A percentile compares a stretch with the other conserved stretches of the same genome.
phyloP scores from a whole-genome alignment of 257 asterid species.

The Solanum neorickii region DNA sequence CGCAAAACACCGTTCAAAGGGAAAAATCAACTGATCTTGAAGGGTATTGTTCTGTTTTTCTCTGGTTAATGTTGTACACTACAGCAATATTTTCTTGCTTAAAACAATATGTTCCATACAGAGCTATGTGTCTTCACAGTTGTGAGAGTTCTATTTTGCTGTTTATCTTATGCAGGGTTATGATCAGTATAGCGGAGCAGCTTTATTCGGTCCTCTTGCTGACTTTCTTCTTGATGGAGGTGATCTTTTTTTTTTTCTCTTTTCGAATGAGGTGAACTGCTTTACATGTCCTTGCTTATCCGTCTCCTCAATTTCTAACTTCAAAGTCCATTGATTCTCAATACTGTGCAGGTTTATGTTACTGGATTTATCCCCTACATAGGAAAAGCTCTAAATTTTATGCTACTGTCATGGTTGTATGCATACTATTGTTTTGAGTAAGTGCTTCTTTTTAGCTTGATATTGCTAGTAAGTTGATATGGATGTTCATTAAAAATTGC shows the following conservation, averaged over 20 bases:
- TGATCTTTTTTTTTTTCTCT: conserved; percentile 9
- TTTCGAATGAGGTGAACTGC: conserved; percentile 37
- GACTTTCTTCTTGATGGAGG: conserved; percentile 91
- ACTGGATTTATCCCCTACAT: conserved; percentile 64
- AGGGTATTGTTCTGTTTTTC: conserved; percentile 34
- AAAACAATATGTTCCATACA: neutral
- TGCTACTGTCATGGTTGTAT: conserved; percentile 95
- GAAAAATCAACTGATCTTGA: conserved; percentile 55
- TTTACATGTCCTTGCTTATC: neutral
- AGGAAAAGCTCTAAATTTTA: conserved; percentile 65
- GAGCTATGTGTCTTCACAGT: neutral
- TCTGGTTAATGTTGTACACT: conserved; percentile 2
- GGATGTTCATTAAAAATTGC: neutral
- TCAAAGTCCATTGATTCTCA: neutral
- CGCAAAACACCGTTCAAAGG: conserved; percentile 14
- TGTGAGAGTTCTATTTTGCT: conserved; percentile 1
- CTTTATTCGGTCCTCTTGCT: conserved; percentile 72
- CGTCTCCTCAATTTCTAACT: conserved; percentile 2
- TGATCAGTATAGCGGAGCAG: conserved; percentile 86
- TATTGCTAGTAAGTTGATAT: neutral
- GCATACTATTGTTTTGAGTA: conserved; percentile 98
- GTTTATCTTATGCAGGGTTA: conserved; percentile 29
- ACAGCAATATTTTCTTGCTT: neutral
- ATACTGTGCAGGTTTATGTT: conserved; percentile 49
- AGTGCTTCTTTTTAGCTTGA: conserved; percentile 23